A percentile compares a stretch with the other conserved stretches of the same genome.
Conservation (phyloP, 2,329 filamentous ascomycete species). For the Hypoxylon sp. region DNA sequence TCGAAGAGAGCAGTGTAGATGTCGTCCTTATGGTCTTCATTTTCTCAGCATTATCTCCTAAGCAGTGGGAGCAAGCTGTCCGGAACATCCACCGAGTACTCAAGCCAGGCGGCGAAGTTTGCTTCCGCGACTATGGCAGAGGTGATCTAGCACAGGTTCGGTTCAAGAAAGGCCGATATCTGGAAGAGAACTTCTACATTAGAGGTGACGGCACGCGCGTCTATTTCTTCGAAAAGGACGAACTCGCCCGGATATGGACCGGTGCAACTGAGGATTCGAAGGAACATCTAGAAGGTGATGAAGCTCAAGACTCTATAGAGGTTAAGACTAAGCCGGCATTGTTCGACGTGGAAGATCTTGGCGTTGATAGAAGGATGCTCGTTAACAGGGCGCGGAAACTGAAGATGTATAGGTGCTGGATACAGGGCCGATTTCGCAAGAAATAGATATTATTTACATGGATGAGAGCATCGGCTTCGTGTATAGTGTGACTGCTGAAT, state of each 20-base stretch:
- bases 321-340: conserved; percentile 44
- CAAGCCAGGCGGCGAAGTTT: conserved; percentile 90
- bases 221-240: conserved; percentile 93
- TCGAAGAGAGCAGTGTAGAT: conserved; percentile 83
- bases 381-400: conserved; percentile 90
- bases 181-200: conserved; percentile 98
- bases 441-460: conserved; percentile 52
- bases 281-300: conserved; percentile 39
- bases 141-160: conserved; percentile 95
- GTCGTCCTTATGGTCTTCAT: conserved; percentile 96
- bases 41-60: conserved; percentile 87
- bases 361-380: conserved; percentile 85
- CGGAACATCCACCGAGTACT: conserved; percentile 81
- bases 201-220: conserved; percentile 94
- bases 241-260: conserved; percentile 82
- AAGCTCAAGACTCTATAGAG: conserved; percentile 30
- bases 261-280: conserved; percentile 35
- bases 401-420: conserved; percentile 99
- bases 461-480: neutral
- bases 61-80: conserved; percentile 84
- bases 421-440: conserved; percentile 84
- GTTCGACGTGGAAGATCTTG: conserved; percentile 81
- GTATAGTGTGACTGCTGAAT: conserved; percentile 11
- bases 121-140: conserved; percentile 96
- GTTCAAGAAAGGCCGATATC: conserved; percentile 93